Percentiles rank a stretch among this genome's conserved stretches.
phyloP scores from a whole-genome alignment of 129 eudicot genomes.

The Deinandra increscens region DNA sequence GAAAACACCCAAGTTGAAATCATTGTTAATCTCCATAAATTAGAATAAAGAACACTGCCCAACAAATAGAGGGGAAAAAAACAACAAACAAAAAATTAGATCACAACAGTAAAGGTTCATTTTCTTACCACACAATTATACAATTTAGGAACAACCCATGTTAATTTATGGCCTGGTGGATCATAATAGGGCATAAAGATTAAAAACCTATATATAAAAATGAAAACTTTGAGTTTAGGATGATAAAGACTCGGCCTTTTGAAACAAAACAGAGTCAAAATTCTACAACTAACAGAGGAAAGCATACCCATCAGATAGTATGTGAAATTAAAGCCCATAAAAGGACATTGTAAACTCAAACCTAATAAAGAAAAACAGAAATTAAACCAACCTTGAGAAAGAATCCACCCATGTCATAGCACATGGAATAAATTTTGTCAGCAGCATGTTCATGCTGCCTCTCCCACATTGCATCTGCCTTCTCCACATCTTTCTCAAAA shows the following conservation, averaged over 20 bases:
- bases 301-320: background rate
- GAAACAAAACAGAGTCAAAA: slow-evolving; percentile 1
- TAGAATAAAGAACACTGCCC: slow-evolving; percentile 15
- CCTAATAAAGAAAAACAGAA: background rate
- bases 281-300: slow-evolving; percentile 1
- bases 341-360: background rate
- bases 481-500: slow-evolving; percentile 79
- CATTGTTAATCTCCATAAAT: background rate
- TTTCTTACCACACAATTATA: background rate
- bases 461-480: slow-evolving; percentile 97
- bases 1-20: background rate
- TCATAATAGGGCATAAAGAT: slow-evolving; percentile 21
- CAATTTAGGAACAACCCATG: background rate
- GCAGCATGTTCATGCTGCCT: slow-evolving; percentile 96
- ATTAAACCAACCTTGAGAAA: slow-evolving; percentile 74
- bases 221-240: background rate
- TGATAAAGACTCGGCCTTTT: slow-evolving; percentile 15
- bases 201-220: background rate
- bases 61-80: no score
- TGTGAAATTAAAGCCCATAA: slow-evolving; percentile 10
- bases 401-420: slow-evolving; percentile 91
- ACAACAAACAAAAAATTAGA: background rate
- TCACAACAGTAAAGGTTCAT: background rate
- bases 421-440: slow-evolving; percentile 85
- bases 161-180: background rate